These are phyloP conservation scores for Salix exigua DNA, from an alignment of 345 rosid genomes.

Conservation along the genomic window DNA sequence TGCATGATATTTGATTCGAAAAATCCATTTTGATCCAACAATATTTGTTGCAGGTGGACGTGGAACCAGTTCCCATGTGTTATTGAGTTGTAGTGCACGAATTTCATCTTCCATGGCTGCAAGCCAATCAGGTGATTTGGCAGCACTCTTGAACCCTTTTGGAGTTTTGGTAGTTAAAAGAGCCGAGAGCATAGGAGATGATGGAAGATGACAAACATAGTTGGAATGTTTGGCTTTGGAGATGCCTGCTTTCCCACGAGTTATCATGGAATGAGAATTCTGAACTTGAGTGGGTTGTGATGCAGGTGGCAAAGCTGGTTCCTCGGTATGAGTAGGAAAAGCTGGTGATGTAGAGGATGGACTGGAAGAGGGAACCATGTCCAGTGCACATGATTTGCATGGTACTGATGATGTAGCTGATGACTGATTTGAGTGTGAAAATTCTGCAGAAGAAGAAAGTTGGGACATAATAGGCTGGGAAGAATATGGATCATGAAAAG, in stretches of 20 bases:
- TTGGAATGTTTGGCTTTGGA: neutral
- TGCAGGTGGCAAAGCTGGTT: rapidly evolving
- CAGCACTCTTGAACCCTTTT: no score
- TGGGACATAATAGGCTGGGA: neutral
- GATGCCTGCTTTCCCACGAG: neutral
- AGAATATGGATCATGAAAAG: neutral
- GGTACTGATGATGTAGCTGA: rapidly evolving
- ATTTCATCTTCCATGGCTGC: neutral
- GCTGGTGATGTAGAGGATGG: neutral
- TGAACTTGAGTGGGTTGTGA: rapidly evolving
- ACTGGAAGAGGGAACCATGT: rapidly evolving
- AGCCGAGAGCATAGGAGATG: neutral
- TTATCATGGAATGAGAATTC: neutral
- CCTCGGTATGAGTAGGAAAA: no score
- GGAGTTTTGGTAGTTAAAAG: neutral
- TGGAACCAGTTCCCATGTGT: slow-evolving; percentile 12
- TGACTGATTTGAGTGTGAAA: no score
- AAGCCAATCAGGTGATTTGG: no score
- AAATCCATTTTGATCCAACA: slow-evolving; percentile 18
- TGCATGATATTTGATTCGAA: neutral
- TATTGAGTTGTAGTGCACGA: slow-evolving; percentile 1
- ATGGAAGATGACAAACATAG: neutral
- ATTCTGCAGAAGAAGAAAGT: neutral
- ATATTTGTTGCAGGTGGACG: neutral
- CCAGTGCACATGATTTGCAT: no score